Conservation (phyloP, 805 yeast genomes). For the Jamesozyma spencerorum region DNA sequence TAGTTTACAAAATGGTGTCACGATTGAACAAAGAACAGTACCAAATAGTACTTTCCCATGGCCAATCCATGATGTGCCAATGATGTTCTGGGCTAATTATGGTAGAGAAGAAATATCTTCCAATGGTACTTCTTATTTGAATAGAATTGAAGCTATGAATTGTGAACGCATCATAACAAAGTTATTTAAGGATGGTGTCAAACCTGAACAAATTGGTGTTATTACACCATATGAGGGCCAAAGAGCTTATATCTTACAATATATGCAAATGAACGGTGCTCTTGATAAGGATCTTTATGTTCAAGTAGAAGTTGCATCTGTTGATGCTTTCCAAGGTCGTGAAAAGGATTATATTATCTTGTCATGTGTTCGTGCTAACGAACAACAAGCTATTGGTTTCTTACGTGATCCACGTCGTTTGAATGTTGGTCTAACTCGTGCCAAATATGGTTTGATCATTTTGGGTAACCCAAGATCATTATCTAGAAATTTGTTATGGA, state of each 20-base stretch:
- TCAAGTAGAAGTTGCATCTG: slow-evolving; percentile 83
- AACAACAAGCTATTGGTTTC: slow-evolving; percentile 67
- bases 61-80: slow-evolving; percentile 78
- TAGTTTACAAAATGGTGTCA: slow-evolving; percentile 82
- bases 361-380: slow-evolving; percentile 91
- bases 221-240: slow-evolving; percentile 95
- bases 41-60: slow-evolving; percentile 66
- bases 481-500: slow-evolving; percentile 67
- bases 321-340: slow-evolving; percentile 97
- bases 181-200: slow-evolving; percentile 66
- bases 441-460: slow-evolving; percentile 69
- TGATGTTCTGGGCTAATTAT: slow-evolving; percentile 90
- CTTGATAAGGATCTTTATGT: slow-evolving; percentile 54
- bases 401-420: slow-evolving; percentile 76
- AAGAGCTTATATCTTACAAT: slow-evolving; percentile 68
- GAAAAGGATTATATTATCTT: slow-evolving; percentile 90
- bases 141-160: slow-evolving; percentile 83
- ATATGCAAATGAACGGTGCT: slow-evolving; percentile 65
- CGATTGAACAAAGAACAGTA: slow-evolving; percentile 58
- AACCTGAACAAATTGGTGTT: slow-evolving; percentile 78
- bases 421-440: slow-evolving; percentile 85
- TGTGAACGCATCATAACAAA: slow-evolving; percentile 70
- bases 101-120: slow-evolving; percentile 85
- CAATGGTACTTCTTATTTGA: slow-evolving; percentile 71
- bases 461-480: slow-evolving; percentile 80